Evolutionary conservation across 106 monocot genomes (phyloP), one percentile per base, ranked within the genome.

Genomic region (Allium cepa): DNA sequence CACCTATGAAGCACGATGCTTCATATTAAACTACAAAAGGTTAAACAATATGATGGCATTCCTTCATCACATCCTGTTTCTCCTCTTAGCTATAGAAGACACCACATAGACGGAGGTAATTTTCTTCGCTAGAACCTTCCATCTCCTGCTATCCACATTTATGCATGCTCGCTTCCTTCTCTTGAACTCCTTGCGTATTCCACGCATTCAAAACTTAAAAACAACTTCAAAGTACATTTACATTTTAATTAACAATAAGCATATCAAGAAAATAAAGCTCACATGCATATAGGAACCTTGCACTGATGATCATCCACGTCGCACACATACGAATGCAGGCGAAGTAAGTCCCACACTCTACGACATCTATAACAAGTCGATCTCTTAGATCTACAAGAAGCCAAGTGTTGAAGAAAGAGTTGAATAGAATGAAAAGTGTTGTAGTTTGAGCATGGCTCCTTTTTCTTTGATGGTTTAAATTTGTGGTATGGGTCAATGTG

Each of bases 261-360:
- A 6, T 60, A 60, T 8, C 17, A 10, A 45, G 7, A 13, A 49
- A 63, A 26, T 1, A 12, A 15, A 14, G 45, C 56, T 66, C 73
- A 94, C 94, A 72, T 81, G 91, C 96, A 91, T 10, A 96, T 79
- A 7, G 91, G 96, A 22, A 91, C 86, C 57, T 63, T 84, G 84
- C 96, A 96, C n/a, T n/a, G n/a, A 2, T 76, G 27, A 7, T 77
- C 83, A 7, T 72, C 2, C 10, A 69, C 77, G 67, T 82, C 75
- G 55, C 96, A 96, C 56, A 84, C 17, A 59, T 76, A 69, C 53
- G 85, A 76, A 62, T 95, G 88, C 45, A 95, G 90, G 46, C 83
- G 85, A 75, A 95, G 72, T 12, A 95, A 83, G 69, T 95, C 88
- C 81, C 77, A 69, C 82, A 91, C 86, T 18, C 88, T 69, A 60